phyloP scores from a whole-genome alignment of 192 early-diverging fungal species.

The Coemansia sp. region DNA sequence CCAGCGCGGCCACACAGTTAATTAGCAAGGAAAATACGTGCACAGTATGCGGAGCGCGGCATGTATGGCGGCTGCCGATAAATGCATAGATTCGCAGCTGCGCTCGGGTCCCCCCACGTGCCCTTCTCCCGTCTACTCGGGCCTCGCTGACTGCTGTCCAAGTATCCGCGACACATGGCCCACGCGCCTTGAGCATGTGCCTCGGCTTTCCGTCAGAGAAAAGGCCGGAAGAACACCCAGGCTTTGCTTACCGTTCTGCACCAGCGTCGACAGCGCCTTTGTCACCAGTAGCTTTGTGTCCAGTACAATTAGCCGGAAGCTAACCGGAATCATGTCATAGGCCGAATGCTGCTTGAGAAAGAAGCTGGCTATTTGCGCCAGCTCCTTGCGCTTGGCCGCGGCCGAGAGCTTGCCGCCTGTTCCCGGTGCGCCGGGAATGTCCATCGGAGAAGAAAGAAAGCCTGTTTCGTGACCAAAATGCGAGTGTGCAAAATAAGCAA shows the following conservation, averaged over 20 bases:
- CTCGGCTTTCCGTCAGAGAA: too few relatives aligned
- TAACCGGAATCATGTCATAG: constrained; percentile 88
- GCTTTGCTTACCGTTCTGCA: constrained; percentile 83
- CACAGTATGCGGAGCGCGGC: neutral
- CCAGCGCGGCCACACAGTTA: neutral
- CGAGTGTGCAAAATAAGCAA: neutral
- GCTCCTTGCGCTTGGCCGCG: constrained; percentile 38
- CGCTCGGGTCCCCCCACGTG: neutral
- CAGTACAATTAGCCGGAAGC: constrained; percentile 85
- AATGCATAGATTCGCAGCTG: neutral
- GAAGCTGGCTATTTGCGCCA: constrained; percentile 49
- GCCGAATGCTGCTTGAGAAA: constrained; percentile 82
- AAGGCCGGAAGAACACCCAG: neutral
- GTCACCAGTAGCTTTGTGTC: constrained; percentile 87
- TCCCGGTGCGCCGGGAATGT: constrained; percentile 29
- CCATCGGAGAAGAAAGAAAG: constrained; percentile 13
- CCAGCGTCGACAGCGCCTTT: constrained; percentile 83
- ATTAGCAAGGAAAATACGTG: neutral
- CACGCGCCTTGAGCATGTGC: too few relatives aligned
- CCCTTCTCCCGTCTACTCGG: neutral
- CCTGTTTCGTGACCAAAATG: constrained; percentile 5
- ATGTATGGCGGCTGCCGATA: neutral
- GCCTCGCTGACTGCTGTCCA: neutral
- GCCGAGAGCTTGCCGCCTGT: constrained; percentile 12
- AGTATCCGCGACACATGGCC: neutral